Conservation (phyloP, 768 basidiomycete genomes). For the Trametes meyenii region DNA sequence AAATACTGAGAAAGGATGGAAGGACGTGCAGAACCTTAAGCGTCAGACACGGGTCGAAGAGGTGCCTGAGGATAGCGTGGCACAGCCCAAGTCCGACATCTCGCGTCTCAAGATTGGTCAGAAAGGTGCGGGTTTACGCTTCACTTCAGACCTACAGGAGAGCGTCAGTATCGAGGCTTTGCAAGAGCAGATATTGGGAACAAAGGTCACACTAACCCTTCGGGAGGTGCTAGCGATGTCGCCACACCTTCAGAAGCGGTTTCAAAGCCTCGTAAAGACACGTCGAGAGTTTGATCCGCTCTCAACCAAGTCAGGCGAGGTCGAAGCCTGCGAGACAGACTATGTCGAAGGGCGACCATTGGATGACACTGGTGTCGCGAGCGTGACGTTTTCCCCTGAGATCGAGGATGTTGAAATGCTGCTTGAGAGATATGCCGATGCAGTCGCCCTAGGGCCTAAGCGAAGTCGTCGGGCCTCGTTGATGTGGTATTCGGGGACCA, state of each 20-base stretch:
- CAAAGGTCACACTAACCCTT: not conserved
- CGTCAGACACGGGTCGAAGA: not conserved
- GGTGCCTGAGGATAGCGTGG: not conserved
- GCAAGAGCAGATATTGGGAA: not conserved
- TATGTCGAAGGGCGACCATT: not conserved
- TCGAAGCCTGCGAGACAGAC: not conserved
- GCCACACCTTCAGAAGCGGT: not conserved
- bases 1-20: not conserved
- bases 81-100: not conserved
- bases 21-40: not conserved
- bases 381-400: not conserved
- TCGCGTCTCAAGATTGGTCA: not conserved
- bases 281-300: not conserved
- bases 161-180: not conserved
- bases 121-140: not conserved
- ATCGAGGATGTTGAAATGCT: not conserved
- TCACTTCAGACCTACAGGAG: not conserved
- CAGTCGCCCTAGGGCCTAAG: not conserved
- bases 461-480: not conserved
- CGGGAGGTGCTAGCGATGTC: not conserved
- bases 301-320: not conserved
- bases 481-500: slow-evolving; percentile 14
- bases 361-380: not conserved
- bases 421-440: not conserved
- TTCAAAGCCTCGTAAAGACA: not conserved